Evolutionary conservation across 192 early-diverging fungal species (phyloP), one percentile per base, ranked within the genome.

Genomic region (Coemansia asiatica): DNA sequence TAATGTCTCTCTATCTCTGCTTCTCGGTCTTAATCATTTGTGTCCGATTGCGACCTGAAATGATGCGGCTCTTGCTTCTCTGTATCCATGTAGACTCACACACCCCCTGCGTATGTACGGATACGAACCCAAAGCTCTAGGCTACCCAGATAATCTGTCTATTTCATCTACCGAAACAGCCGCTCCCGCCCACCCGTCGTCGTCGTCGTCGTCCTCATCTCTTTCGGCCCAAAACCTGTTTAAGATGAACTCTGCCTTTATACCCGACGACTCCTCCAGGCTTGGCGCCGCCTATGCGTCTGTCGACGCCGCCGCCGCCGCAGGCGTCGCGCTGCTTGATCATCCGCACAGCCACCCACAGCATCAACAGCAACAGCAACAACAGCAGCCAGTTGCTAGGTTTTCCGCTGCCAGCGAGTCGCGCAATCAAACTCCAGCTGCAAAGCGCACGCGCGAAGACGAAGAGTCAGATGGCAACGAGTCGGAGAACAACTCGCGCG

Each of bases 391-490:
- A 6, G 51, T 35, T 1, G 57, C 62, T 2, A 48, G 66, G 27
- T 70, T 74, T 55, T 79, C 76, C 13, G 54, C 76, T 2, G 65
- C 60, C 49, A 66, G 50, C 61, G 76, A 79, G 58, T 69, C 76
- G 54, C 77, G 77, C 66, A 74, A 65, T 12, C 77, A 80, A 55
- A 80, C 77, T 12, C 77, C 71, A 6, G 53, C 68, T 6, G 63
- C 64, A 62, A 83, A 83, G 66, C 75, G 81, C 35, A 48, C 68
- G 22, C 68, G 72, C 40, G 87, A 83, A 13, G 87, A 82, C 16
- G 85, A 87, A 15, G 87, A 84, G 5, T 87, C 85, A 8, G 92
- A 93, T 4, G 86, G 84, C 5, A 88, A 85, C 47, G 87, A 85
- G 21, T 86, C 86, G 25, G 79, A 85, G 25, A 63, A 72, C 21